Evolutionary conservation across 148 eudicot species (phyloP), one percentile per base, ranked within the genome.

Genomic region (Limonium bicolor): DNA sequence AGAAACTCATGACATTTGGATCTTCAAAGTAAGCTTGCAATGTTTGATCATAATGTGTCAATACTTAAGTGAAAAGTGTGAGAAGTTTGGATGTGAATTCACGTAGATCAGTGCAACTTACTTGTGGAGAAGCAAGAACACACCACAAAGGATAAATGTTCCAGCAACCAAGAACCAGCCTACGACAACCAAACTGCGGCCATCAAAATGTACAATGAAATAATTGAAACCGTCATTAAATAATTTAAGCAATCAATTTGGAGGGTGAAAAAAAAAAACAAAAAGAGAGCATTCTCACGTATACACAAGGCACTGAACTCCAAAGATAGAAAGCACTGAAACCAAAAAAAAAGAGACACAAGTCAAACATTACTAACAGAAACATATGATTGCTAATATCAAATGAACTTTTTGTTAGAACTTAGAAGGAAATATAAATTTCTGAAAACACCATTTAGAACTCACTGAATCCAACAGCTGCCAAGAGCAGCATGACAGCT

Each of bases 71-170:
- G n/a, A n/a, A n/a, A n/a, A n/a, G n/a, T n/a, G n/a, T n/a, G n/a
- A n/a, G n/a, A n/a, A n/a, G n/a, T n/a, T n/a, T n/a, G n/a, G n/a
- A n/a, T n/a, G n/a, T n/a, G n/a, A n/a, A n/a, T n/a, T n/a, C n/a
- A n/a, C n/a, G n/a, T n/a, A n/a, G n/a, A n/a, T n/a, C n/a, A n/a
- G n/a, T n/a, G n/a, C n/a, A n/a, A 58, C 97, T 59, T 77, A 88
- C 97, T 84, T 84, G 73, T 88, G 84, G 31, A 88, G 73, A 46
- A 78, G 66, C 3, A 88, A 76, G 61, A 88, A 88, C 27, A 80
- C 46, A 37, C 87, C 97, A 47, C 80, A 72, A 40, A 80, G 48
- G 53, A 88, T 46, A 47, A 84, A 84, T 34, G 97, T 80, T 65
- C 61, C 64, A 0, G 95, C 61, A 8, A 88, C 81, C 8, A 84